Base-by-base conservation (phyloP, 768 basidiomycete genomes). In the Guyanaporus albipodus region DNA sequence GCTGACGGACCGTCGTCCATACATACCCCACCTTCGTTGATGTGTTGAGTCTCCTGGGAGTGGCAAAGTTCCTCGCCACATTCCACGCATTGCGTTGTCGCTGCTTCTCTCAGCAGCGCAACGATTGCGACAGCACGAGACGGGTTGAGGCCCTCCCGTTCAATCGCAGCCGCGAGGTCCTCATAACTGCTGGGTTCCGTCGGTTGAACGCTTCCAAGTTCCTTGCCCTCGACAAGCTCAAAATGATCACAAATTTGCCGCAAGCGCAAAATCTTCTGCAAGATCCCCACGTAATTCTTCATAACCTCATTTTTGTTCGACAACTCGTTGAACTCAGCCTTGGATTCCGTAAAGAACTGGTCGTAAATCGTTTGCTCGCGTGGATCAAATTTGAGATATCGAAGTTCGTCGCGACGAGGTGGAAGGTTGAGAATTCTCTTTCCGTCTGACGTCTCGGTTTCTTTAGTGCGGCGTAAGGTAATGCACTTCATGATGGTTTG, bases 161-260 rank as follows among this genome's bases (percentile, higher is more conserved):
- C 69, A 44, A 98, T 92, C 17, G 79, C 82, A 22, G 82, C 75
- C 5, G 85, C 75, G 21, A 92, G 78, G 42, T 91, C 85, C 57
- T 94, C 89, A 57, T 91, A 92, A 36, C 69, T 72, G 49, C 70
- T 70, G 41, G 68, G 59, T 28, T 84, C 83, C 24, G 74, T 73
- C 40, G 57, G 52, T 58, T 73, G 73, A 24, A 63, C 59, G 23
- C 76, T 75, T 46, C 70, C 74, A 9, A 64, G 61, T 38, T 73
- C 79, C 58, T 88, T 86, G 34, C 82, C 83, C 58, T 86, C 77
- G 4, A 97, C 87, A 28, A 97, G 77, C 58, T 91, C 91, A 57
- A 79, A 90, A 67, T 99, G 95, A 62, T 97, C 93, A 68, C 96
- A 99, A 39, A 98, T 98, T 72, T 98, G 95, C 44, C 96, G 87